Conservation (phyloP, 1,284 basidiomycete species). For the Phylloporus gajari region DNA sequence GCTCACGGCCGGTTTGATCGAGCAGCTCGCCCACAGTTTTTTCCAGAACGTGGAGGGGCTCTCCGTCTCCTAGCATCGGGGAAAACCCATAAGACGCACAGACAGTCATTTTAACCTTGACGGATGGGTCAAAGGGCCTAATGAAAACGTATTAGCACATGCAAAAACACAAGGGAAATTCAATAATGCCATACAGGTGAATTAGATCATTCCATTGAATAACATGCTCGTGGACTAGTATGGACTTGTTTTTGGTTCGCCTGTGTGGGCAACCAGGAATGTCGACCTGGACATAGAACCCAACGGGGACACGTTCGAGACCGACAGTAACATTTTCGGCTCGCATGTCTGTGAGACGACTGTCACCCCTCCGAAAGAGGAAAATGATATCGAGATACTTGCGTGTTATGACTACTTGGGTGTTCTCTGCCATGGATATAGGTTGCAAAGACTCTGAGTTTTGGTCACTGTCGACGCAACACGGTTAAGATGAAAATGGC, state of each 20-base stretch:
- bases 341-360: neutral
- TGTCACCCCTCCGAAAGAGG: neutral
- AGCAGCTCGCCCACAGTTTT: slow-evolving; percentile 1
- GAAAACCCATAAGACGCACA: neutral
- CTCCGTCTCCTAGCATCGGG: neutral
- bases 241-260: neutral
- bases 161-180: neutral
- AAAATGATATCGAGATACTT: neutral
- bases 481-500: neutral
- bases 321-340: neutral
- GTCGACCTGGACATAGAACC: slow-evolving; percentile 2
- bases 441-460: neutral
- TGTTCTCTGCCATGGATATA: neutral
- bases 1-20: neutral
- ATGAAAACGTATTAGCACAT: neutral
- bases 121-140: neutral
- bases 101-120: neutral
- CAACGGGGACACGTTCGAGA: neutral
- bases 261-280: neutral
- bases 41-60: neutral
- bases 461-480: neutral
- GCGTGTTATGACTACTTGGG: neutral
- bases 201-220: neutral
- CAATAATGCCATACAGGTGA: neutral
- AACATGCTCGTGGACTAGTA: neutral